Conservation (phyloP, 441 rosid genomes). For the Syzygium malaccense region DNA sequence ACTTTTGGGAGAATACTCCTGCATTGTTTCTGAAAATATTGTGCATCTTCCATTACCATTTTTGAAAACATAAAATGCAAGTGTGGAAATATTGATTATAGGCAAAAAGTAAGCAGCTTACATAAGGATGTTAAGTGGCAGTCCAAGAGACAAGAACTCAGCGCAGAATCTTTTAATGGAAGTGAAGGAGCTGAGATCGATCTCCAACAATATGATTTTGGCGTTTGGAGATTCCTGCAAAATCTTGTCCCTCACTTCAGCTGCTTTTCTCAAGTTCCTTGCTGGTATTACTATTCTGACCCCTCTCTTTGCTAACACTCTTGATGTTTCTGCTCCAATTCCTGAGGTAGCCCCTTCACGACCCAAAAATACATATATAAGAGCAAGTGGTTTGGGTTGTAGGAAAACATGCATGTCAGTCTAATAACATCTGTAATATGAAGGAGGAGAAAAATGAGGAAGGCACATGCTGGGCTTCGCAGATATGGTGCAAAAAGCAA, state of each 20-base stretch:
- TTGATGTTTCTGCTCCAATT: constrained; percentile 84
- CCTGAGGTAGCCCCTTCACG: constrained; percentile 84
- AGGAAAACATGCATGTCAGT: neutral
- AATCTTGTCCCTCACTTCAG: constrained; percentile 44
- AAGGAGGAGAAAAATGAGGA: neutral
- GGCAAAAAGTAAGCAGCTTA: constrained; percentile 19
- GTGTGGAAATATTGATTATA: neutral
- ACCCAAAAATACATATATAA: neutral
- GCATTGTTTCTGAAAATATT: constrained; percentile 74
- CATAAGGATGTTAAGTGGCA: constrained; percentile 87
- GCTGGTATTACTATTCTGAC: constrained; percentile 72
- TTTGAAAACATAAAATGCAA: neutral
- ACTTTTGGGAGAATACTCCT: constrained; percentile 59
- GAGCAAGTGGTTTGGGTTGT: neutral
- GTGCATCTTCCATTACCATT: neutral
- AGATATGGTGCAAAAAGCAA: neutral
- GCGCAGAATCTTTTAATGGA: constrained; percentile 65
- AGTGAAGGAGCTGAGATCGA: constrained; percentile 79
- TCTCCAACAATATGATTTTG: constrained; percentile 45
- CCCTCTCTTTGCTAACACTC: constrained; percentile 76
- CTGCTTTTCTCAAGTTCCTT: constrained; percentile 71
- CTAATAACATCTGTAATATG: neutral
- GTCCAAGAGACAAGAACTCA: constrained; percentile 54
- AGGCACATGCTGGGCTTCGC: neutral
- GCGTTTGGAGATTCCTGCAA: constrained; percentile 51